A percentile compares a stretch with the other conserved stretches of the same genome.
These are phyloP conservation scores for Nitzschia palea DNA, from an alignment of 108 stramenopile species.

Conservation along the genomic window DNA sequence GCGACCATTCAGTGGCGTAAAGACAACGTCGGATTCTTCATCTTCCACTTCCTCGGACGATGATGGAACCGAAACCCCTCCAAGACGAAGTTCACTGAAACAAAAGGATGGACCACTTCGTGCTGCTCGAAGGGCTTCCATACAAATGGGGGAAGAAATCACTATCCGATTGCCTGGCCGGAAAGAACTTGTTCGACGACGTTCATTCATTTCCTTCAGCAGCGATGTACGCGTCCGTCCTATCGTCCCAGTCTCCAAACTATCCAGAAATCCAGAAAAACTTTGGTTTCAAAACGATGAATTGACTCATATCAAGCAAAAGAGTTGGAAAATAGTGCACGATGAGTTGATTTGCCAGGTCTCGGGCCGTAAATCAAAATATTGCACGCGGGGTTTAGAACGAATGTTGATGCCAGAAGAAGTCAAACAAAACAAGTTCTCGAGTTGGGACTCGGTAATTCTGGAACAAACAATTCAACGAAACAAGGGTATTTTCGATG, in stretches of 20 bases:
- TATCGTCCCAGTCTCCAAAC: not conserved
- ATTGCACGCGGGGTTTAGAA: constrained; percentile 30
- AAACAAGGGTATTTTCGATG: constrained; percentile 9
- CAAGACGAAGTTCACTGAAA: constrained; percentile 11
- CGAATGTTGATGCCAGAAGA: constrained; percentile 5
- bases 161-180: not conserved
- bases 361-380: not conserved
- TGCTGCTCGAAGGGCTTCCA: constrained; percentile 28
- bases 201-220: constrained; percentile 22
- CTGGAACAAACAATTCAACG: constrained; percentile 30
- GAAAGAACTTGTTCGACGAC: constrained; percentile 6
- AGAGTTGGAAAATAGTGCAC: constrained; percentile 14
- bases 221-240: constrained; percentile 10
- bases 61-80: not conserved
- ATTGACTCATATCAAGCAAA: constrained; percentile 17
- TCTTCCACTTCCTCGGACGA: not conserved
- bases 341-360: not conserved
- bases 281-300: constrained; percentile 33
- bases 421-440: constrained; percentile 6
- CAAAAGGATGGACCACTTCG: not conserved
- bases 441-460: constrained; percentile 23
- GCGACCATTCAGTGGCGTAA: not conserved
- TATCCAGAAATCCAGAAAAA: constrained; percentile 1
- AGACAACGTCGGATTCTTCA: not conserved
- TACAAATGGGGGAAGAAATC: constrained; percentile 9